Evolutionary conservation across 192 early-diverging fungal species (phyloP).

Genomic region (Coemansia sp.): DNA sequence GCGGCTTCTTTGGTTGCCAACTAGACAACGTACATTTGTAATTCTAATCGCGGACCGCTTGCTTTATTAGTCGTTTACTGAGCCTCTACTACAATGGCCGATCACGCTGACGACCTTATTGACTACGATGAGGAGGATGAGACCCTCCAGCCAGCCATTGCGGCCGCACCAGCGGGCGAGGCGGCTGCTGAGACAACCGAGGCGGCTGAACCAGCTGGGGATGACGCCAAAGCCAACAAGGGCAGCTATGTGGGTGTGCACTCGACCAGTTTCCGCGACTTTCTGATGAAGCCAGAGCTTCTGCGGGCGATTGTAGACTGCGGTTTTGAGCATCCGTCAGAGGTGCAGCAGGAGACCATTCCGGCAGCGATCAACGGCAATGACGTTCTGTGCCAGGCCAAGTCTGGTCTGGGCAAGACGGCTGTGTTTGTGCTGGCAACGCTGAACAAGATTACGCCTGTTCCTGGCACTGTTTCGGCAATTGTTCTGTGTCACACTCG

Average conservation of each 20-base stretch:
- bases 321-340: slow-evolving; percentile 98
- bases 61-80: not conserved
- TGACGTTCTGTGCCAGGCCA: slow-evolving; percentile 98
- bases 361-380: slow-evolving; percentile 95
- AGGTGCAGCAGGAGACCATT: slow-evolving; percentile 99
- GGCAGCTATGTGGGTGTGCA: slow-evolving; percentile 98
- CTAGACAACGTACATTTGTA: not conserved
- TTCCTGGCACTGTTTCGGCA: slow-evolving; percentile 78
- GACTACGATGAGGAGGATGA: slow-evolving; percentile 95
- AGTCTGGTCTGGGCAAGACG: slow-evolving; percentile 98
- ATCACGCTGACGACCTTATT: slow-evolving; percentile 87
- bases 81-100: slow-evolving; percentile 44
- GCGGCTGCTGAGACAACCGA: slow-evolving; percentile 28
- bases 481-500: slow-evolving; percentile 97
- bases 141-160: slow-evolving; percentile 55
- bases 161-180: slow-evolving; percentile 48
- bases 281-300: slow-evolving; percentile 95
- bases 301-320: slow-evolving; percentile 94
- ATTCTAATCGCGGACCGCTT: not conserved
- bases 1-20: not conserved
- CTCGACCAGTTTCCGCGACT: slow-evolving; percentile 97
- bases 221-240: slow-evolving; percentile 84
- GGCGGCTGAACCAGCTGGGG: slow-evolving; percentile 38
- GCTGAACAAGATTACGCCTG: slow-evolving; percentile 87
- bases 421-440: slow-evolving; percentile 96